Conservation (phyloP, 768 basidiomycete species). For the Mycena belliarum region DNA sequence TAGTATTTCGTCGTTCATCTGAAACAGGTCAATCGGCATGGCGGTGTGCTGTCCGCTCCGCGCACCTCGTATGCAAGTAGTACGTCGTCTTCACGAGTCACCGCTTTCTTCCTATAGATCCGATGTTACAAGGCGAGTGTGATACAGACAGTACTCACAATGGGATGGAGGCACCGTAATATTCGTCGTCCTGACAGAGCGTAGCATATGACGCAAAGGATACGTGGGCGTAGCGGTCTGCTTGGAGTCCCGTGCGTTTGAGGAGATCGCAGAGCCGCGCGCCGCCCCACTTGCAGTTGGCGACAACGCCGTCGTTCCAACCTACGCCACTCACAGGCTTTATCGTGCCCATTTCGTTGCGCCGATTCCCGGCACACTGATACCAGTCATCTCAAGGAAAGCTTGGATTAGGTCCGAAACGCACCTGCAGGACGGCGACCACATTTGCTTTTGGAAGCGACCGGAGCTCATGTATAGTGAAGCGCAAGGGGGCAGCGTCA, state of each 20-base stretch:
- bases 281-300: slow-evolving; percentile 70
- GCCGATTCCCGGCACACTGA: slow-evolving; percentile 68
- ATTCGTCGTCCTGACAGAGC: slow-evolving; percentile 59
- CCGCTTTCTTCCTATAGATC: slow-evolving; percentile 38
- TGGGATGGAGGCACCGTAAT: slow-evolving; percentile 49
- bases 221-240: slow-evolving; percentile 44
- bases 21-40: not conserved
- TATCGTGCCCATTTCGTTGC: slow-evolving; percentile 61
- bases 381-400: not conserved
- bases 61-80: slow-evolving; percentile 60
- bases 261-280: slow-evolving; percentile 59
- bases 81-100: slow-evolving; percentile 49
- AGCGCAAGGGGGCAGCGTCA: slow-evolving; percentile 30
- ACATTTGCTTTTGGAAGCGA: slow-evolving; percentile 43
- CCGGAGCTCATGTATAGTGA: slow-evolving; percentile 43
- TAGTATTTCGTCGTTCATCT: slow-evolving; percentile 69
- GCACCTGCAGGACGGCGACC: slow-evolving; percentile 58
- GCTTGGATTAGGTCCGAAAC: slow-evolving; percentile 12
- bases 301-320: slow-evolving; percentile 71
- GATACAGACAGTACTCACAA: not conserved
- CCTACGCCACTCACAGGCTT: slow-evolving; percentile 60
- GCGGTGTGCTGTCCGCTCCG: not conserved
- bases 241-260: slow-evolving; percentile 39
- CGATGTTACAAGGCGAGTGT: too few species aligned
- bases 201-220: slow-evolving; percentile 64